Conservation (phyloP, 371 early-diverging fungal genomes). For the Mucor racemosus region DNA sequence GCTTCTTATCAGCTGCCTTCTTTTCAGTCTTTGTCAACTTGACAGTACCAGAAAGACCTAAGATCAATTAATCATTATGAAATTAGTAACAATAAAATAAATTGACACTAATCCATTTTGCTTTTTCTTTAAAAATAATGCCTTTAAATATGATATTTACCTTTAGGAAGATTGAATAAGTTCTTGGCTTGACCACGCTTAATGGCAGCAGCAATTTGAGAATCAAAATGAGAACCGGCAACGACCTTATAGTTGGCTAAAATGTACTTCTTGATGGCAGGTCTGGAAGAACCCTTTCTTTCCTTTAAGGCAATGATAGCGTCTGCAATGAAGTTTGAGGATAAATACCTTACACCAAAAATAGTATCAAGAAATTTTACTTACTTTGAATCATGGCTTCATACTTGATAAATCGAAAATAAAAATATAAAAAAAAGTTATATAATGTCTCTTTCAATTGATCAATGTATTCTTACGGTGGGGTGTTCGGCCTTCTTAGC, state of each 20-base stretch:
- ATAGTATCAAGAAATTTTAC: not conserved
- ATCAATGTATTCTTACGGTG: conserved; percentile 40
- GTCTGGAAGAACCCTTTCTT: conserved; percentile 79
- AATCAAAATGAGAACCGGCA: conserved; percentile 59
- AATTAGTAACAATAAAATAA: not conserved
- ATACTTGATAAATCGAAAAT: conserved; percentile 34
- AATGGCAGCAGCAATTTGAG: conserved; percentile 73
- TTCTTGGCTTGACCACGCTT: conserved; percentile 75
- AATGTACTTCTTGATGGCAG: conserved; percentile 86
- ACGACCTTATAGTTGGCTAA: conserved; percentile 71
- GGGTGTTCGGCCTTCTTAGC: conserved; percentile 57
- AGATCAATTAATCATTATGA: not conserved
- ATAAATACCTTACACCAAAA: not conserved
- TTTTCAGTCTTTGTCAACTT: conserved; percentile 72
- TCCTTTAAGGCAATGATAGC: conserved; percentile 76
- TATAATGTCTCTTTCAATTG: not conserved
- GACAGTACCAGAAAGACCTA: conserved; percentile 68
- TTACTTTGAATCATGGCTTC: conserved; percentile 57
- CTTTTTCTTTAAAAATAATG: conserved; percentile 7
- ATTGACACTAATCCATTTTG: not conserved
- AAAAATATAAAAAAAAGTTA: not conserved
- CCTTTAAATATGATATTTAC: conserved; percentile 30
- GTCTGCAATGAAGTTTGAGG: conserved; percentile 29
- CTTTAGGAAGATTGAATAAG: conserved; percentile 74
- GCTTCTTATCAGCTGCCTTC: conserved; percentile 52